These are phyloP conservation scores for Spiraea crenata DNA, from an alignment of 331 rosid genomes.

Conservation along the genomic window DNA sequence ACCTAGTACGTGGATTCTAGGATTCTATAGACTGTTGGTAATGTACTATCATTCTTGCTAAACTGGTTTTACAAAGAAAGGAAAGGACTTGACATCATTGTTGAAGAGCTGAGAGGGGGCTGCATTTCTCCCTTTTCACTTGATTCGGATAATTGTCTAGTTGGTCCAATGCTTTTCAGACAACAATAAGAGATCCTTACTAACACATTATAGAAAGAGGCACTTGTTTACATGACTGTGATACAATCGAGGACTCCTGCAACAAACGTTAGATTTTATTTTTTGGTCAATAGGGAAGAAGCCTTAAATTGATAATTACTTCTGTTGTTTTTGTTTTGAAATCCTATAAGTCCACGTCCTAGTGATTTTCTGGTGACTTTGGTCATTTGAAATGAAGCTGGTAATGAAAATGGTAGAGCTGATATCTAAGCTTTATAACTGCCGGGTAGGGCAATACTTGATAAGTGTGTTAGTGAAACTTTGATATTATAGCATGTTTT, in stretches of 20 bases:
- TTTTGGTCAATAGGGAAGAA: no score
- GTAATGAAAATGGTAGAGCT: background rate
- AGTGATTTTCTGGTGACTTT: background rate
- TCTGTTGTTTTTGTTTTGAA: background rate
- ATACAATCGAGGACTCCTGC: background rate
- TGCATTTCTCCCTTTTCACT: background rate
- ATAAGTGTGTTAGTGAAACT: background rate
- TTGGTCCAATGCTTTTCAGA: background rate
- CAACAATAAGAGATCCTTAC: background rate
- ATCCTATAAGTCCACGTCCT: background rate
- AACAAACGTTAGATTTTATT: background rate
- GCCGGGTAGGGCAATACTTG: background rate
- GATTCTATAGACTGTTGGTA: no score
- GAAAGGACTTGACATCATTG: background rate
- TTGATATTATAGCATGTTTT: background rate
- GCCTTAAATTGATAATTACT: background rate
- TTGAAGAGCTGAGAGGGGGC: background rate
- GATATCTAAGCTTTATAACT: background rate
- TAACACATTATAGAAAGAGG: background rate
- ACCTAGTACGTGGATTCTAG: background rate
- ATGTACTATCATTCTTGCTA: no score
- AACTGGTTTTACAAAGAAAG: background rate
- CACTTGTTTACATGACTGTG: background rate
- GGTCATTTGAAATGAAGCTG: conserved; percentile 5
- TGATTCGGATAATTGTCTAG: background rate